Base-by-base conservation (phyloP, 257 asterid species). In the Przewalskia tangutica region DNA sequence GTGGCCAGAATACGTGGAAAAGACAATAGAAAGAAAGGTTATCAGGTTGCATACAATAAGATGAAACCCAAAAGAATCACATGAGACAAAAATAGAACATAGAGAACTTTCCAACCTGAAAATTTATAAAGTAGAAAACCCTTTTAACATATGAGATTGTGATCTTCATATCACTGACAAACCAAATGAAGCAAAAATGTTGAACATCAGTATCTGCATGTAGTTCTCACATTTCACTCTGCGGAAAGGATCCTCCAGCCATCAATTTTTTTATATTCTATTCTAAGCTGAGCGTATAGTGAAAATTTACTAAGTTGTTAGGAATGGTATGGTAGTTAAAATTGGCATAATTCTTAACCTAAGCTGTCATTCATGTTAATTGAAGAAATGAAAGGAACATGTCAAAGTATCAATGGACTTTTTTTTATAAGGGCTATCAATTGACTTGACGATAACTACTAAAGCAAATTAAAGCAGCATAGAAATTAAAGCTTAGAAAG, bases 401-500 rank as follows among this genome's bases (percentile, higher is more conserved):
- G 62, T 23, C 79, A 48, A 46, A 46, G 59, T 10, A 46, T 6
- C 78, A 65, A 65, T 1, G 7, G 14, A 34, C 46, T 14, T 34
- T 65, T 23, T 34, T 34, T 13, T 6, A 65, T 34, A 65, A 65
- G 48, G 23, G 23, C 13, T 2, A 40, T 65, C 48, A 67, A 67
- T 40, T 16, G 8, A 68, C 34, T 68, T 68, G 77, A 63, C 20
- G 44, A 65, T 13, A 38, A 77, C 40, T 60, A 48, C 40, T 6
- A 59, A 53, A 53, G 82, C 82, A 86, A 68, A 80, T 58, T 77
- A 60, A 5, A 79, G 73, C 5, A 62, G 77, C 46, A 75, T 9
- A 84, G 56, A 13, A 34, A 82, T 59, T 50, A 73, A 58, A 79
- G 42, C 54, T 16, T 14, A 1, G 42, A 83, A 51, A 53, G 32